Evolutionary conservation across 2,329 filamentous ascomycete species (phyloP).

Genomic region (Alternaria novae-zelandiae): DNA sequence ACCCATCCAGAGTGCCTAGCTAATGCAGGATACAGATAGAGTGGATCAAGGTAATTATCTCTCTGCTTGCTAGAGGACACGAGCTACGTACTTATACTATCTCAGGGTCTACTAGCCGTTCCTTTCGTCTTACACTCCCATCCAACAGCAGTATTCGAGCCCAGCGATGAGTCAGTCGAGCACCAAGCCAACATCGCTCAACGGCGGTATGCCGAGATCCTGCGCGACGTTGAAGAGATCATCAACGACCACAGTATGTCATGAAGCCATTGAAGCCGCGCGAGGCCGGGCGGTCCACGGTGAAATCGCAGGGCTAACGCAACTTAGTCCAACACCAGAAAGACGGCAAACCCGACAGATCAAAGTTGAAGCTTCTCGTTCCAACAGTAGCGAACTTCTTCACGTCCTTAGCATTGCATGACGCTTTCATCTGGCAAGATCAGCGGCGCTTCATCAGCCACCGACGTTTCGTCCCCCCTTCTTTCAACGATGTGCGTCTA

Average conservation of each 20-base stretch:
- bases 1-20: neutral
- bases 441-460: slow-evolving; percentile 84
- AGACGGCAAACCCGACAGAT: slow-evolving; percentile 69
- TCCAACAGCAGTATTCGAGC: slow-evolving; percentile 83
- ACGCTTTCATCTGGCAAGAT: slow-evolving; percentile 92
- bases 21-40: slow-evolving; percentile 61
- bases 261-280: neutral
- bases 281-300: neutral
- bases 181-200: slow-evolving; percentile 82
- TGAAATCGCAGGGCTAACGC: slow-evolving; percentile 4
- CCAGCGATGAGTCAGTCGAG: slow-evolving; percentile 67
- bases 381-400: slow-evolving; percentile 94
- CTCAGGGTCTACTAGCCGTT: slow-evolving; percentile 74
- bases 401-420: slow-evolving; percentile 82
- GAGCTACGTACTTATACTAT: neutral
- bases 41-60: slow-evolving; percentile 81
- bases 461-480: slow-evolving; percentile 90
- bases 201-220: slow-evolving; percentile 90
- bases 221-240: slow-evolving; percentile 89
- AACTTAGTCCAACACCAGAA: slow-evolving; percentile 72
- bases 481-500: slow-evolving; percentile 94
- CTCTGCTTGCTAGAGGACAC: neutral
- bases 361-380: slow-evolving; percentile 90
- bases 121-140: slow-evolving; percentile 97
- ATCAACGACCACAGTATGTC: slow-evolving; percentile 85